Base-by-base conservation (phyloP, 2,329 filamentous ascomycete species). In the Neofusicoccum laricinum region DNA sequence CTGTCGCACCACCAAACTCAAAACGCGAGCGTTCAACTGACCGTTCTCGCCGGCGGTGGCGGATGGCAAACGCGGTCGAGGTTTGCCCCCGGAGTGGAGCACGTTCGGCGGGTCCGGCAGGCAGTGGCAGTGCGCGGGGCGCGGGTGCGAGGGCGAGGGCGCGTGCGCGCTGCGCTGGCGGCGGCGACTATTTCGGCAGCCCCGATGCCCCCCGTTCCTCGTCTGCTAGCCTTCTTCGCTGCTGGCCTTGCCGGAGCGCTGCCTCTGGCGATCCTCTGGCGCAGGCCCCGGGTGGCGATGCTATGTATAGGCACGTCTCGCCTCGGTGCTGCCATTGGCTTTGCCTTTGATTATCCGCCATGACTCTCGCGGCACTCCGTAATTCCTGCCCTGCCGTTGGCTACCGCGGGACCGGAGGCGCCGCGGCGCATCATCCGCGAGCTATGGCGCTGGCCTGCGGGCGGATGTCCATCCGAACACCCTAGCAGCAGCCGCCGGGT, bases 1-100 rank as follows among this genome's bases (percentile, higher is more conserved):
- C 41, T 45, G 55, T 59, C 55, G 55, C 55, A 59, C 55, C 55
- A 59, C 55, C 55, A 36, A 46, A 59, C 10, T 59, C 55, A 59
- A 59, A 59, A 43, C 15, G n/a, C 12, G 17, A 17, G 30, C 14
- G 4, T 19, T 19, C 15, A 14, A 4, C 19, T 45, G 21, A 5
- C 8, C 17, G 8, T 19, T 14, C 7, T 36, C 40, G 12, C 12
- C 36, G 36, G 14, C 36, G 14, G 25, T 12, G 25, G 12, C 12
- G 15, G 21, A 3, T 7, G 14, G 38, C 38, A 12, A n/a, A 15
- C n/a, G 14, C 53, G 53, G 17, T 2, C 17, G 14, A 5, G 17
- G 21, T 32, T 38, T 11, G 14, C 36, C 14, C 3, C 36, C 36
- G 2, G 19, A n/a, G 53, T 57, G 53, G 53, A 57, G 53, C 38